Evolutionary conservation across 176 grass and related monocot genomes (phyloP).

Genomic region (Triticum turgidum): DNA sequence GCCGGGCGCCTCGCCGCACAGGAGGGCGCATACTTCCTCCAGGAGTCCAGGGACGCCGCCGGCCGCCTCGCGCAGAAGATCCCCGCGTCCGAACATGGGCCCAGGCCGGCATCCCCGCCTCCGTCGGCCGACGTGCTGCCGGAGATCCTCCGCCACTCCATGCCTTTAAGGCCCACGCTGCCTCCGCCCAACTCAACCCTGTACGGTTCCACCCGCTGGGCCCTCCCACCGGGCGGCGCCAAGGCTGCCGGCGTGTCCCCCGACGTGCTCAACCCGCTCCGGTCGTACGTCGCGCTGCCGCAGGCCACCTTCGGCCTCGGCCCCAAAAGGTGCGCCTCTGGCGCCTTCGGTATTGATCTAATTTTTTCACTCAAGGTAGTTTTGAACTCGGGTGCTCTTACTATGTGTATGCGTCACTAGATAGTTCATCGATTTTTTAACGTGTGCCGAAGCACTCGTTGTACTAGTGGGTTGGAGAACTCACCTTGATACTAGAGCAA

Average conservation of each 20-base stretch:
- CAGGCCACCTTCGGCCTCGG: conserved; percentile 89
- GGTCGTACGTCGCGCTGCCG: conserved; percentile 68
- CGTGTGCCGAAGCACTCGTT: background rate
- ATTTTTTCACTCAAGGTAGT: background rate
- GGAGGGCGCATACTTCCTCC: conserved; percentile 80
- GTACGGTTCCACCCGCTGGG: conserved; percentile 48
- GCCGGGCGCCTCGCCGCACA: conserved; percentile 72
- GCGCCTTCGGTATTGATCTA: background rate
- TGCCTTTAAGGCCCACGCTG: conserved; percentile 50
- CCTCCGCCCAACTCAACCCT: conserved; percentile 32
- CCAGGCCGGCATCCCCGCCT: background rate
- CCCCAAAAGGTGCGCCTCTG: conserved; percentile 60
- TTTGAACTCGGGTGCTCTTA: background rate
- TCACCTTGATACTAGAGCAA: background rate
- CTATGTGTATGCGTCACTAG: background rate
- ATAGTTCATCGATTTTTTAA: background rate
- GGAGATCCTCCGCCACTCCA: conserved; percentile 79
- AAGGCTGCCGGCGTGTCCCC: conserved; percentile 24
- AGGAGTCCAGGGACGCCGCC: conserved; percentile 72
- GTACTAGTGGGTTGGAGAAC: background rate
- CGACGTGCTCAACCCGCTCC: conserved; percentile 69
- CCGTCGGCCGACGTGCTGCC: conserved; percentile 63
- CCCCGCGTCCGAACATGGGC: conserved; percentile 19
- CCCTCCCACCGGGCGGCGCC: conserved; percentile 6
- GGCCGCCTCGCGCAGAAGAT: conserved; percentile 70